Percentiles rank a stretch among this genome's conserved stretches.
Conservation (phyloP, 2,329 filamentous ascomycete species). For the Epichloe amarillans region DNA sequence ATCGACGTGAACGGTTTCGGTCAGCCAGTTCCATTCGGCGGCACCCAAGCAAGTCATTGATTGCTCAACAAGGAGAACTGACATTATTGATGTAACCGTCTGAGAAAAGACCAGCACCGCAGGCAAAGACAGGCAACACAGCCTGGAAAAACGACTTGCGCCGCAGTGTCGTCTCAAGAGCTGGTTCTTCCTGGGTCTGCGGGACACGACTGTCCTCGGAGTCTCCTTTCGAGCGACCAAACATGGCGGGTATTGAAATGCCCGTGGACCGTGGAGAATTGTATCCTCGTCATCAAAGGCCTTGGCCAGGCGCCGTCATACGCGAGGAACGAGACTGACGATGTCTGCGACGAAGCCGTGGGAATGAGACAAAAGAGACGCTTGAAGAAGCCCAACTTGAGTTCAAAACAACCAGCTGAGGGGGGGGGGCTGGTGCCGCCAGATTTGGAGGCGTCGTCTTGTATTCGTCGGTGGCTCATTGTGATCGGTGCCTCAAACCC, state of each 20-base stretch:
- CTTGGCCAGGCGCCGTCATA: no score
- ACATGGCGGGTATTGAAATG: not conserved
- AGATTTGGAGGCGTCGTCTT: no score
- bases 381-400: no score
- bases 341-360: no score
- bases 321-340: no score
- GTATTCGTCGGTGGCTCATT: no score
- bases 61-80: conserved; percentile 8
- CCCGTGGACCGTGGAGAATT: no score
- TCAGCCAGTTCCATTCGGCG: not conserved
- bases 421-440: no score
- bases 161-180: conserved; percentile 5
- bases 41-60: not conserved
- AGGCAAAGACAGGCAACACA: conserved; percentile 62
- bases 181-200: not conserved
- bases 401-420: no score
- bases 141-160: conserved; percentile 11
- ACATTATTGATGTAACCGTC: conserved; percentile 89
- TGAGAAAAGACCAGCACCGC: conserved; percentile 78
- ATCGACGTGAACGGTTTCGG: not conserved
- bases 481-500: no score
- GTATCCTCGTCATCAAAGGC: not conserved
- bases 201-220: not conserved
- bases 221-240: not conserved
- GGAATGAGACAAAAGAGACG: no score